phyloP scores from a whole-genome alignment of 768 basidiomycete species.

The Rhizopogon rudus region DNA sequence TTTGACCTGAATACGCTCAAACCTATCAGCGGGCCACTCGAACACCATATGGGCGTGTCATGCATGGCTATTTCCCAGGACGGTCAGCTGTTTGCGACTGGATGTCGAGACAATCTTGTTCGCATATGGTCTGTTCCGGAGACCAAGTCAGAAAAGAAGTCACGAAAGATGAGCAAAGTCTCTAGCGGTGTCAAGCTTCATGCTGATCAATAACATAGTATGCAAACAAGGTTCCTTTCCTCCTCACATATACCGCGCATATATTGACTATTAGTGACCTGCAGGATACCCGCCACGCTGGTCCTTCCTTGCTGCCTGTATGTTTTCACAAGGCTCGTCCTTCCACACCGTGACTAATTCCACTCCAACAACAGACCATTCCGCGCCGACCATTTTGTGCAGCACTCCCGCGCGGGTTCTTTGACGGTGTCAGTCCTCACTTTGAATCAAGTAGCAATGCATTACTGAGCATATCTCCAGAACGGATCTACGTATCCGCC shows the following conservation, averaged over 20 bases:
- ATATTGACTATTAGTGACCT: not conserved
- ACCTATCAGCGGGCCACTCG: not conserved
- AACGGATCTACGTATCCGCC: not conserved
- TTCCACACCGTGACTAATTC: not conserved
- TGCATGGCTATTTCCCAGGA: not conserved
- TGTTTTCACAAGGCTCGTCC: not conserved
- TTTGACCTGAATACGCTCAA: not conserved
- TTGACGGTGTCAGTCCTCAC: not conserved
- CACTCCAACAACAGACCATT: not conserved
- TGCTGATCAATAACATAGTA: too few relatives aligned
- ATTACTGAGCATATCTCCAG: not conserved
- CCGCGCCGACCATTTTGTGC: not conserved
- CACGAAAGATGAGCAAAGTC: not conserved
- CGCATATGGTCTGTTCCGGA: not conserved
- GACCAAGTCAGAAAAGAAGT: not conserved
- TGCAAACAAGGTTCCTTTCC: not conserved
- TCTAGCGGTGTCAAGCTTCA: not conserved
- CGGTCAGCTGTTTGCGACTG: not conserved
- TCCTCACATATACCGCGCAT: not conserved
- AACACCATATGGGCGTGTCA: not conserved
- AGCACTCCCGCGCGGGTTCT: not conserved
- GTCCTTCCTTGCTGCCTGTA: not conserved
- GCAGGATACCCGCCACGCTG: not conserved
- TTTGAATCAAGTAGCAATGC: not conserved
- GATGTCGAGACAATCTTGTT: not conserved